Percentiles rank a stretch among this genome's conserved stretches.
These are phyloP conservation scores for Pisolithus tinctorius DNA, from an alignment of 768 basidiomycete species.

Conservation along the genomic window DNA sequence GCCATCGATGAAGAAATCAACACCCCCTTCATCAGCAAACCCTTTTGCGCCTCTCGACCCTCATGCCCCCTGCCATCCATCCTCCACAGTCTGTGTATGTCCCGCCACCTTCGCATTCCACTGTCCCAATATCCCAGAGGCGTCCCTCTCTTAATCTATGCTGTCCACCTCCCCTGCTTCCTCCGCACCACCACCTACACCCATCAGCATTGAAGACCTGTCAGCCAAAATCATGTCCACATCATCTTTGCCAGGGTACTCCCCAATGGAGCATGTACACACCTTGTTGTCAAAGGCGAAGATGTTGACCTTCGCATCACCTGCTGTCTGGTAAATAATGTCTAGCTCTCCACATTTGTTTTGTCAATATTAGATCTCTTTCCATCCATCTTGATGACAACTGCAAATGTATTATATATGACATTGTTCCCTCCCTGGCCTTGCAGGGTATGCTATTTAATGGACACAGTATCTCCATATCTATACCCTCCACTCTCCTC, in stretches of 20 bases:
- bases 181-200: constrained; percentile 56
- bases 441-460: constrained; percentile 23
- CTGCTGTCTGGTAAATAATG: constrained; percentile 51
- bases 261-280: constrained; percentile 16
- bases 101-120: constrained; percentile 14
- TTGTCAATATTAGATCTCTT: constrained; percentile 14
- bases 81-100: constrained; percentile 21
- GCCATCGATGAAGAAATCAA: constrained; percentile 55
- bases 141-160: constrained; percentile 42
- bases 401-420: constrained; percentile 17
- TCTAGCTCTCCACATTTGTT: constrained; percentile 12
- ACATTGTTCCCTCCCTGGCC: background rate
- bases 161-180: constrained; percentile 50
- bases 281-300: constrained; percentile 41
- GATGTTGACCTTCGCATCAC: constrained; percentile 60
- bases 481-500: constrained; percentile 21
- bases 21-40: constrained; percentile 29
- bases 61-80: constrained; percentile 23
- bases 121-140: constrained; percentile 40
- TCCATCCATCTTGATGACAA: constrained; percentile 24
- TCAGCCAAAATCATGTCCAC: too few species aligned
- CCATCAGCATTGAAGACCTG: constrained; percentile 41
- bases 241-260: too few species aligned
- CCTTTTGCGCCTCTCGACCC: constrained; percentile 27
- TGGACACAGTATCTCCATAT: constrained; percentile 16